These are phyloP conservation scores for Lagerstroemia speciosa DNA, from an alignment of 345 rosid species.

Conservation along the genomic window DNA sequence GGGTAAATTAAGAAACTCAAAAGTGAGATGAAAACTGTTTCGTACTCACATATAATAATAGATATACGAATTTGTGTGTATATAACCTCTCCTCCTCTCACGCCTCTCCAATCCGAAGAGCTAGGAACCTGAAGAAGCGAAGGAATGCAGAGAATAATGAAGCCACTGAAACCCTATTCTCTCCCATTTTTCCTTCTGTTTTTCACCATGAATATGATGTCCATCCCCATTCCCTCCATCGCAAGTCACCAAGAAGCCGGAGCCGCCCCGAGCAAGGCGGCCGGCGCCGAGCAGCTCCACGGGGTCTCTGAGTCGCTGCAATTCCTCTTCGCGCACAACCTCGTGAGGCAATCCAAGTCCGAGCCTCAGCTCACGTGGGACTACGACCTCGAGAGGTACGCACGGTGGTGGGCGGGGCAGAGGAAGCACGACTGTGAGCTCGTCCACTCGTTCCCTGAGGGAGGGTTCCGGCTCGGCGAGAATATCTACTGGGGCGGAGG, in stretches of 20 bases:
- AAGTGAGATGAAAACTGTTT: no score
- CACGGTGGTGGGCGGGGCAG: slow-evolving; percentile 71
- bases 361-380: slow-evolving; percentile 75
- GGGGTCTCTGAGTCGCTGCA: slow-evolving; percentile 41
- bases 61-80: background rate
- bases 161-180: background rate
- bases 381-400: slow-evolving; percentile 53
- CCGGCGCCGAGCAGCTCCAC: slow-evolving; percentile 1
- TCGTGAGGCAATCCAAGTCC: slow-evolving; percentile 52
- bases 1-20: no score
- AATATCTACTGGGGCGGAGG: slow-evolving; percentile 83
- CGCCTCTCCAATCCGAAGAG: background rate
- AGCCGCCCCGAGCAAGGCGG: background rate
- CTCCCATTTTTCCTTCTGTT: background rate
- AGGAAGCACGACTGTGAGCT: slow-evolving; percentile 53
- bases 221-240: background rate
- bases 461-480: slow-evolving; percentile 59
- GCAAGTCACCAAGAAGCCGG: background rate
- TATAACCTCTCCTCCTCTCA: background rate
- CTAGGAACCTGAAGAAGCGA: background rate
- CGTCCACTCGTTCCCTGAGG: slow-evolving; percentile 58
- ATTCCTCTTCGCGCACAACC: slow-evolving; percentile 59
- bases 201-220: background rate
- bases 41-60: no score
- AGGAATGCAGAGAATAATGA: background rate